Conservation (phyloP, 805 yeast species). For the Saccharomycopsis amapae region DNA sequence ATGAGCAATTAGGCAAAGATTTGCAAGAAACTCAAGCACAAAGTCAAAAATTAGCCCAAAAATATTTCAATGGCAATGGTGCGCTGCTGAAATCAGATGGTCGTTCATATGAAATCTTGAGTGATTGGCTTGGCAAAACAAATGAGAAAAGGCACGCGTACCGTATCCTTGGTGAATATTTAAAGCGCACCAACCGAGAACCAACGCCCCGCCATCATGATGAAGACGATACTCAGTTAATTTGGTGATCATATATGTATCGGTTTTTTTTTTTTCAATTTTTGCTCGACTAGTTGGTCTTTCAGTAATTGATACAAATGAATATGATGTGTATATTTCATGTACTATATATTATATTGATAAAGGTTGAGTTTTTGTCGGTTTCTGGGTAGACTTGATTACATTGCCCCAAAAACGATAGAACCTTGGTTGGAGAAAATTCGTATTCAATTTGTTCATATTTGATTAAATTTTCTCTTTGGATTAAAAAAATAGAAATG, state of each 20-base stretch:
- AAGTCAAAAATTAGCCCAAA: slow-evolving; percentile 2
- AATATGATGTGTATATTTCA: too few species aligned
- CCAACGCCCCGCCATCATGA: not conserved
- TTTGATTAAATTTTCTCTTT: too few species aligned
- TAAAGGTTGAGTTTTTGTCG: too few species aligned
- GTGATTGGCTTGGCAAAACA: slow-evolving; percentile 8
- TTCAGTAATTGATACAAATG: too few species aligned
- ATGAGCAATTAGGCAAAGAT: slow-evolving; percentile 11
- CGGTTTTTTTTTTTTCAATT: too few species aligned
- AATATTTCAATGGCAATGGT: not conserved
- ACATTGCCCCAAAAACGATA: too few species aligned
- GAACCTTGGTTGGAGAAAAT: too few species aligned
- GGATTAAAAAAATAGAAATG: too few species aligned
- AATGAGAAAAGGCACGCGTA: slow-evolving; percentile 15
- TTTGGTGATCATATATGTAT: slow-evolving; percentile 4
- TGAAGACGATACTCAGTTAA: not conserved
- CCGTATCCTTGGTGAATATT: slow-evolving; percentile 3
- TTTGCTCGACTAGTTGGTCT: too few species aligned
- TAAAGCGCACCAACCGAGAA: not conserved
- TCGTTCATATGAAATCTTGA: slow-evolving; percentile 11
- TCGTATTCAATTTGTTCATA: too few species aligned
- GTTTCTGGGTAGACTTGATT: too few species aligned
- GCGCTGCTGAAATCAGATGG: slow-evolving; percentile 8
- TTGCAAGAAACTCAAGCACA: slow-evolving; percentile 6
- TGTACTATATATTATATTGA: too few species aligned